phyloP scores from a whole-genome alignment of 768 basidiomycete species.

The Naganishia vishniacii region DNA sequence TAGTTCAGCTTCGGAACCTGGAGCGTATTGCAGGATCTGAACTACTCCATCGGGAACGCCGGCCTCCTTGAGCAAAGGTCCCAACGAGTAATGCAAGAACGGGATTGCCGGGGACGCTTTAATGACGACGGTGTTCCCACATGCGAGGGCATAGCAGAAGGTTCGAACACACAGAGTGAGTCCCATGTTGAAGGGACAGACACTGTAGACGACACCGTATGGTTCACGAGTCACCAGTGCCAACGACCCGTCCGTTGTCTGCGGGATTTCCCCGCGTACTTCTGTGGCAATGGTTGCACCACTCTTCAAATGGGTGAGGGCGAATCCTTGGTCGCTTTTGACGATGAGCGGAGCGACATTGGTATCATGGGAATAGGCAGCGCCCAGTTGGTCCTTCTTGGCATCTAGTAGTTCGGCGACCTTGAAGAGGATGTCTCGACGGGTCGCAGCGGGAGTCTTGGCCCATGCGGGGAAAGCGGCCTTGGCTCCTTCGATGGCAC shows the following conservation, averaged over 20 bases:
- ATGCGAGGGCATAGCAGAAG: conserved; percentile 48
- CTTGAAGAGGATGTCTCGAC: conserved; percentile 25
- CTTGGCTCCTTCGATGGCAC: conserved; percentile 16
- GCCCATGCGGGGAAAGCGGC: conserved; percentile 19
- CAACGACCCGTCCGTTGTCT: conserved; percentile 32
- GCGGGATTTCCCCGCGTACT: conserved; percentile 33
- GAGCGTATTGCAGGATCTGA: conserved; percentile 56
- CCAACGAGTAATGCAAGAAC: conserved; percentile 42
- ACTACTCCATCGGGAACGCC: conserved; percentile 61
- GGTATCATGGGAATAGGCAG: conserved; percentile 18
- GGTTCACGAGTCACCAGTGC: conserved; percentile 34
- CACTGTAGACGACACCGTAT: conserved; percentile 33
- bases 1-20: conserved; percentile 52
- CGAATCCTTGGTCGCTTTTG: conserved; percentile 1
- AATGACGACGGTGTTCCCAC: conserved; percentile 49
- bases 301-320: conserved; percentile 19
- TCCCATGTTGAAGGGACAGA: conserved; percentile 18
- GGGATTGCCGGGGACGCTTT: conserved; percentile 49
- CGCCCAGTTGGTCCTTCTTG: conserved; percentile 10
- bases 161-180: conserved; percentile 39
- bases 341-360: conserved; percentile 17
- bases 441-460: conserved; percentile 15
- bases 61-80: conserved; percentile 52
- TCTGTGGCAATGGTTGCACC: conserved; percentile 22
- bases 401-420: conserved; percentile 17